Percentiles rank a stretch among this genome's conserved stretches.
Conservation (phyloP, 2,329 filamentous ascomycete genomes). For the Hypoxylon sp. region DNA sequence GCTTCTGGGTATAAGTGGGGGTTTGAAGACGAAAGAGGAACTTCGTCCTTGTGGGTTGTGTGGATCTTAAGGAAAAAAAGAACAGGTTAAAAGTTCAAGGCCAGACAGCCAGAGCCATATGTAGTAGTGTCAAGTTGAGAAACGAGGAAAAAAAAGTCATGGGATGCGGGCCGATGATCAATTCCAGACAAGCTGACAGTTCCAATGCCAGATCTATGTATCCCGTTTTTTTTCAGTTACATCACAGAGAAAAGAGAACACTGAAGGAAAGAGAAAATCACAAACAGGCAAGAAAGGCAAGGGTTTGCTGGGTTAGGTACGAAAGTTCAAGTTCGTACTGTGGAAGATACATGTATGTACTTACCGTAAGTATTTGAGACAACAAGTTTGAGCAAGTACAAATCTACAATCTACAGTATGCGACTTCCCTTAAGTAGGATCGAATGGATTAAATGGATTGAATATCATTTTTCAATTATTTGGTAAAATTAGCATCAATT, state of each 20-base stretch:
- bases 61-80: conserved; percentile 29
- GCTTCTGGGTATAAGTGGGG: conserved; percentile 26
- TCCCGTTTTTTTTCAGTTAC: conserved; percentile 7
- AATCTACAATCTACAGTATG: no score
- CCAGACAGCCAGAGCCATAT: no score
- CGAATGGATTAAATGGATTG: no score
- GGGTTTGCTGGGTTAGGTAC: background rate
- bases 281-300: conserved; percentile 11
- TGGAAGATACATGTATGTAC: no score
- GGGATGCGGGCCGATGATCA: conserved; percentile 28
- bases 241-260: conserved; percentile 11
- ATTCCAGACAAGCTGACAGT: conserved; percentile 20
- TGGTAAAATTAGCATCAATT: no score
- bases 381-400: no score
- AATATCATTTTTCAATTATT: no score
- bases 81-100: conserved; percentile 10
- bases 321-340: no score
- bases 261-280: no score
- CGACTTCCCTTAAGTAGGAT: no score
- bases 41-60: conserved; percentile 21
- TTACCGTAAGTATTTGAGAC: conserved; percentile 3
- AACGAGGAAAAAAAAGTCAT: conserved; percentile 16
- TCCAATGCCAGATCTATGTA: conserved; percentile 8
- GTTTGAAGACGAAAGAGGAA: conserved; percentile 30
- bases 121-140: no score